Percentiles rank a stretch among this genome's conserved stretches.
Evolutionary conservation across 1,284 basidiomycete genomes (phyloP).

Genomic region (Paramarasmius palmivorus): DNA sequence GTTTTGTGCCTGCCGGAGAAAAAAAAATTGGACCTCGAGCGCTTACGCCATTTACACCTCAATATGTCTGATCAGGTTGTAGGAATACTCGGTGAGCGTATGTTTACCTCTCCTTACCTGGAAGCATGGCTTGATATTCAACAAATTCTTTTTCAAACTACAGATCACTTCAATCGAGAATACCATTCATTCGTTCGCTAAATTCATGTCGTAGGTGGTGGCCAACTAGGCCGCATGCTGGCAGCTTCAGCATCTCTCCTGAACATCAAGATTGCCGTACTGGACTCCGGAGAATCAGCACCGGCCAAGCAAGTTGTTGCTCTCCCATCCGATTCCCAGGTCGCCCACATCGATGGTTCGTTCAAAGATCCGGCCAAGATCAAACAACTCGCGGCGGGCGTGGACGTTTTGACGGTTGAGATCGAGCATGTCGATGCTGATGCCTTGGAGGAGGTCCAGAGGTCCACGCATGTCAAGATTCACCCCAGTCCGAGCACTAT

Average conservation of each 20-base stretch:
- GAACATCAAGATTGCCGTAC: conserved; percentile 85
- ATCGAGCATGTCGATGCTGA: conserved; percentile 95
- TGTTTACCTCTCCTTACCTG: conserved; percentile 23
- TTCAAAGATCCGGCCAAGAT: conserved; percentile 87
- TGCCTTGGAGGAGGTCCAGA: conserved; percentile 71
- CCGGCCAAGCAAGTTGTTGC: conserved; percentile 92
- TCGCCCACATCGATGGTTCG: conserved; percentile 84
- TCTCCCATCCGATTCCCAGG: conserved; percentile 42
- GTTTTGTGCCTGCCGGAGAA: no score
- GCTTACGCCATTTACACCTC: no score
- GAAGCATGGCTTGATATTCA: background rate
- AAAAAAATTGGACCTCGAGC: no score
- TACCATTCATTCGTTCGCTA: conserved; percentile 15
- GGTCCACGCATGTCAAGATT: conserved; percentile 56
- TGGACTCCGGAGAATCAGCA: conserved; percentile 78
- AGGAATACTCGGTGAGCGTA: conserved; percentile 67
- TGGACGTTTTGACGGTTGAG: conserved; percentile 93
- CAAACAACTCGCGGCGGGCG: conserved; percentile 74
- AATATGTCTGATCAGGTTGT: conserved; percentile 56
- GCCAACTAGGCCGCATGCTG: conserved; percentile 98
- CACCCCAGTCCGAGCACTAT: conserved; percentile 89
- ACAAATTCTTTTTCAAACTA: background rate
- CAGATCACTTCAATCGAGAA: conserved; percentile 3
- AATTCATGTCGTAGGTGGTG: conserved; percentile 74
- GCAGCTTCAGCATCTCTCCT: conserved; percentile 89